These are phyloP conservation scores for Drechmeria coniospora DNA, from an alignment of 2,329 filamentous ascomycete genomes.

Conservation along the genomic window DNA sequence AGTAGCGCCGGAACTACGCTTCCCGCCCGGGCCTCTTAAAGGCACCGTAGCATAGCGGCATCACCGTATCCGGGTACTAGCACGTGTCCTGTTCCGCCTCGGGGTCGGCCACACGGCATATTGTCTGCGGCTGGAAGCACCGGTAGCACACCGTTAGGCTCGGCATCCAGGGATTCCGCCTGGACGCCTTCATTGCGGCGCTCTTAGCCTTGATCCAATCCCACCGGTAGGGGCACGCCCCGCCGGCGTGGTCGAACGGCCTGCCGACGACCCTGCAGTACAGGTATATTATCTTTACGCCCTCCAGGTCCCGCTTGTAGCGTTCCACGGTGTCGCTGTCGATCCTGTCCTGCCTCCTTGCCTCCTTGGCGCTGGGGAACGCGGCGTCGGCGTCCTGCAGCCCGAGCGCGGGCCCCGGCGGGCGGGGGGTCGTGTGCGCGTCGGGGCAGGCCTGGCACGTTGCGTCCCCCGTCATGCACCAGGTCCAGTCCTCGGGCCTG, in stretches of 20 bases:
- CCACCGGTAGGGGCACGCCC: neutral
- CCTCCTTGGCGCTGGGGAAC: neutral
- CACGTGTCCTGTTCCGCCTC: neutral
- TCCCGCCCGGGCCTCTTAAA: neutral
- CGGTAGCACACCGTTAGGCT: neutral
- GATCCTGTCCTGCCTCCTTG: neutral
- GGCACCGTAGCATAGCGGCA: neutral
- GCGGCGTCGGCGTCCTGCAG: too few species aligned
- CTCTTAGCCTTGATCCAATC: neutral
- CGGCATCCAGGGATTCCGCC: neutral
- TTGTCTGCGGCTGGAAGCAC: neutral
- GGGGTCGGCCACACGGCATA: neutral
- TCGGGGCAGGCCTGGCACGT: too few species aligned
- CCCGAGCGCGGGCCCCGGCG: too few species aligned
- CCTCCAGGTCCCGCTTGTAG: neutral
- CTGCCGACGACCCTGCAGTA: neutral
- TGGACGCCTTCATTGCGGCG: neutral
- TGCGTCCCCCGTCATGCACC: too few species aligned
- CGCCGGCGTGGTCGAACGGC: neutral
- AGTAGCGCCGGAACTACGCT: too few species aligned
- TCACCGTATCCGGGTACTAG: neutral
- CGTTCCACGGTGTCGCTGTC: neutral
- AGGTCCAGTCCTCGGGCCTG: too few species aligned
- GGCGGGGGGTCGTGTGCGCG: too few species aligned
- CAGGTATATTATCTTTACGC: neutral